phyloP scores from a whole-genome alignment of 2,329 filamentous ascomycete genomes.

The Nakataea oryzae region DNA sequence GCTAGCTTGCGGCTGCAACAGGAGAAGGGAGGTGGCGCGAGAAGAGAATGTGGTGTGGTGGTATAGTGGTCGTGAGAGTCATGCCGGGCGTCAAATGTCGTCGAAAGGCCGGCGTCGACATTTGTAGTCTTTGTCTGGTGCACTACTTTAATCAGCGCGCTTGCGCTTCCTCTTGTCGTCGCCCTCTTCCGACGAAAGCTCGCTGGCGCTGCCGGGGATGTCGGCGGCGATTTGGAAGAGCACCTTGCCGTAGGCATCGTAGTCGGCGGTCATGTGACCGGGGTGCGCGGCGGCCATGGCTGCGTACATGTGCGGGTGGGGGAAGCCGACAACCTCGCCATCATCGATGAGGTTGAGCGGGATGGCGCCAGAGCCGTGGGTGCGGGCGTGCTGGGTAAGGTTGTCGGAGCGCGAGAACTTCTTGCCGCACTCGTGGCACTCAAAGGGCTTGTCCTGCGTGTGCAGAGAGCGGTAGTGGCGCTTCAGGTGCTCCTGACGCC shows the following conservation, averaged over 20 bases:
- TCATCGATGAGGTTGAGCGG: conserved; percentile 82
- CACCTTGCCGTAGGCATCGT: conserved; percentile 59
- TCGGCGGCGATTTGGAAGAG: conserved; percentile 74
- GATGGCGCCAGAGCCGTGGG: conserved; percentile 81
- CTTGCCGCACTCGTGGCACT: conserved; percentile 96
- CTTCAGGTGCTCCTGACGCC: conserved; percentile 96
- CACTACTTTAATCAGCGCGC: conserved; percentile 31
- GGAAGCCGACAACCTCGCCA: conserved; percentile 34
- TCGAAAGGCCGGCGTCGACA: conserved; percentile 5
- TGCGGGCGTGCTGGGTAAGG: conserved; percentile 88
- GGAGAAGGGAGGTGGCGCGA: background rate
- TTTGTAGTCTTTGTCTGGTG: background rate
- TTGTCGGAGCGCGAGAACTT: conserved; percentile 98
- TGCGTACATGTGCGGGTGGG: conserved; percentile 24
- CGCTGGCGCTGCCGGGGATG: conserved; percentile 54
- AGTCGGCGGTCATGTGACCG: conserved; percentile 48
- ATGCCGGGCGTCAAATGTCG: conserved; percentile 25
- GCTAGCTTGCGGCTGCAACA: background rate
- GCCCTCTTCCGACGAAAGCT: conserved; percentile 43
- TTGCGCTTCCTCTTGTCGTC: conserved; percentile 57
- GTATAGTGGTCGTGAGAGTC: conserved; percentile 15
- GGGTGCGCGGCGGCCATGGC: conserved; percentile 23
- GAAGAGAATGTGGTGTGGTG: conserved; percentile 3
- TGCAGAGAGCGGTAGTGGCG: conserved; percentile 97
- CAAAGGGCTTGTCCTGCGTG: conserved; percentile 97